phyloP scores from a whole-genome alignment of 177 flowering plant genomes.

The Vitis hybrid region DNA sequence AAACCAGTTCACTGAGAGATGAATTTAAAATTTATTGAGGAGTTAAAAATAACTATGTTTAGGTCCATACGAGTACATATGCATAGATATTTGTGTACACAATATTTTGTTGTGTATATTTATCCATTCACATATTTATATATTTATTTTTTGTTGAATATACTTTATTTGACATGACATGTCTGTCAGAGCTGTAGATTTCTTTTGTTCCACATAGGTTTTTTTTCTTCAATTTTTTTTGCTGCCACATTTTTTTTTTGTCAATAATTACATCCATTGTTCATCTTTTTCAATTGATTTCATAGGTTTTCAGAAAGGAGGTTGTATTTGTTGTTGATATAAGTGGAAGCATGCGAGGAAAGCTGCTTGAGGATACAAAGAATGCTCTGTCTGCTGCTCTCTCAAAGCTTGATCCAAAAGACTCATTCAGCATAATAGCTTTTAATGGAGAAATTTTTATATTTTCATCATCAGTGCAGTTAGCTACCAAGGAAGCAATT shows the following conservation, averaged over 20 bases:
- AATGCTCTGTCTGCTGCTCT: slow-evolving; percentile 56
- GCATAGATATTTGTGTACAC: no score
- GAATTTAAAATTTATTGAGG: no score
- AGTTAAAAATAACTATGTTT: no score
- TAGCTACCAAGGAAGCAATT: slow-evolving; percentile 60
- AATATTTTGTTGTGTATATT: no score
- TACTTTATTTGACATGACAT: not conserved
- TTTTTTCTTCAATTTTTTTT: not conserved
- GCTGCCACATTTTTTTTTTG: not conserved
- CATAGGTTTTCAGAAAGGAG: slow-evolving; percentile 74
- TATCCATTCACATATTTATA: no score
- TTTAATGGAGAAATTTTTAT: slow-evolving; percentile 54
- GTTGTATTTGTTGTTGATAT: slow-evolving; percentile 78
- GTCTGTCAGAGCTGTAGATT: slow-evolving; percentile 5
- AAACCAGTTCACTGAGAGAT: no score
- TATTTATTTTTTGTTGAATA: no score
- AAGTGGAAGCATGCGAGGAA: slow-evolving; percentile 92
- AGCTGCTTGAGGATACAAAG: slow-evolving; percentile 66
- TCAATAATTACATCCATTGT: not conserved
- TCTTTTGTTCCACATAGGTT: not conserved
- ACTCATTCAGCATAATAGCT: slow-evolving; percentile 78
- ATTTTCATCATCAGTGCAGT: slow-evolving; percentile 72
- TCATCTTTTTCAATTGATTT: slow-evolving; percentile 9
- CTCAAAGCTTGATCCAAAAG: slow-evolving; percentile 50
- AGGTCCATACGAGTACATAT: no score